Base-by-base conservation (phyloP, 805 yeast species). In the Yamadazyma phyllophila region DNA sequence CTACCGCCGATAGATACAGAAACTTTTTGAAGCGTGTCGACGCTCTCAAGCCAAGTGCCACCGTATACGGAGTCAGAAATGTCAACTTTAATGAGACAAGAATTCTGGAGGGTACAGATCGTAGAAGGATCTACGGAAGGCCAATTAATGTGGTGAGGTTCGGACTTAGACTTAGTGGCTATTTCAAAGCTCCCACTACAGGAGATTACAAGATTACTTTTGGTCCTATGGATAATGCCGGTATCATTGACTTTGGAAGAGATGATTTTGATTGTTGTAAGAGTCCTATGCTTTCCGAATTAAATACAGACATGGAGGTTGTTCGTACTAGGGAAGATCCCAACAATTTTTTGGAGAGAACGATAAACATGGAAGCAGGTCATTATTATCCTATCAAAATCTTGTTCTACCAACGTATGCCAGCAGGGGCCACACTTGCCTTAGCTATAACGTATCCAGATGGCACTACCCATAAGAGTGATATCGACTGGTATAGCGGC, bases 91-190 rank as follows among this genome's bases (percentile, higher is more conserved):
- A 26, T 26, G n/a, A n/a, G n/a, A n/a, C n/a, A n/a, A n/a, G n/a
- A n/a, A n/a, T n/a, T n/a, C n/a, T n/a, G n/a, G n/a, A n/a, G n/a
- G n/a, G n/a, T n/a, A n/a, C n/a, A n/a, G n/a, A 27, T 47, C 69
- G 73, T 9, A 76, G 72, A 48, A 59, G 67, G 39, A 40, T 58
- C 17, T 45, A 45, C 26, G 48, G 44, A 11, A 15, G 31, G 13
- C 8, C 24, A 7, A 17, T 32, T 13, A 32, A 45, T 24, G 17
- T 31, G 15, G n/a, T 13, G 14, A 12, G 31, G 12, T 45, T 45
- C 31, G 42, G 34, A 8, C n/a, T 41, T 6, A 36, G 16, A 11
- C 2, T 45, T 3, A 14, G 41, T 5, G 47, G 77, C 74, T 20
- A 51, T 51, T 30, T 69, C 73, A 16, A 14, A 4, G 44, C 44